A percentile compares a stretch with the other conserved stretches of the same genome.
These are phyloP conservation scores for Monascus ruber DNA, from an alignment of 2,329 filamentous ascomycete species.

Conservation along the genomic window DNA sequence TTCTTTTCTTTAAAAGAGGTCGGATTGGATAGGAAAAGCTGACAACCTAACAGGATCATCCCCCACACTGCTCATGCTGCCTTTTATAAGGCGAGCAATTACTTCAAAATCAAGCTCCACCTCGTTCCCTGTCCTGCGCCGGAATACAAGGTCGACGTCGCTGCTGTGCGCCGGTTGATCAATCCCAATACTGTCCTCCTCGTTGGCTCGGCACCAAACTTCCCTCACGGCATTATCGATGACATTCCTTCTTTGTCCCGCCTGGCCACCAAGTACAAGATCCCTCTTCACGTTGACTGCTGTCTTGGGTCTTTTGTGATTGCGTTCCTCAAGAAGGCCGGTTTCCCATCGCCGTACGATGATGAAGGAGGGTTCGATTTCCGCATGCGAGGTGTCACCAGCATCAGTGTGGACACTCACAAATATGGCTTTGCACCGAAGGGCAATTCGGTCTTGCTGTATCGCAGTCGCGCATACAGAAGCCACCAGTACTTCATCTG, in stretches of 20 bases:
- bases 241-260: conserved; percentile 78
- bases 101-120: conserved; percentile 95
- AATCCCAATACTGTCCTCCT: conserved; percentile 91
- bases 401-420: conserved; percentile 93
- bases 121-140: conserved; percentile 79
- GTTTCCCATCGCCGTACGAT: conserved; percentile 50
- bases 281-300: conserved; percentile 94
- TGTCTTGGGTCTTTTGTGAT: conserved; percentile 93
- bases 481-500: conserved; percentile 94
- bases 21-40: conserved; percentile 4
- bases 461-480: conserved; percentile 67
- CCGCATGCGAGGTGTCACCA: conserved; percentile 83
- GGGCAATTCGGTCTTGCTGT: conserved; percentile 86
- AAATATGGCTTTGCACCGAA: conserved; percentile 99
- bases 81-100: conserved; percentile 87
- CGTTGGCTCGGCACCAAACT: conserved; percentile 92
- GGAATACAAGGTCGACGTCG: conserved; percentile 69
- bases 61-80: conserved; percentile 91
- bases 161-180: conserved; percentile 68
- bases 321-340: conserved; percentile 83
- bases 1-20: not conserved
- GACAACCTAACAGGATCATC: conserved; percentile 55
- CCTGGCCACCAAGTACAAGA: conserved; percentile 64
- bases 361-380: conserved; percentile 86
- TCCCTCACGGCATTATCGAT: conserved; percentile 95